These are phyloP conservation scores for Leishmania braziliensis DNA, from an alignment of 208 protist species.

Conservation along the genomic window DNA sequence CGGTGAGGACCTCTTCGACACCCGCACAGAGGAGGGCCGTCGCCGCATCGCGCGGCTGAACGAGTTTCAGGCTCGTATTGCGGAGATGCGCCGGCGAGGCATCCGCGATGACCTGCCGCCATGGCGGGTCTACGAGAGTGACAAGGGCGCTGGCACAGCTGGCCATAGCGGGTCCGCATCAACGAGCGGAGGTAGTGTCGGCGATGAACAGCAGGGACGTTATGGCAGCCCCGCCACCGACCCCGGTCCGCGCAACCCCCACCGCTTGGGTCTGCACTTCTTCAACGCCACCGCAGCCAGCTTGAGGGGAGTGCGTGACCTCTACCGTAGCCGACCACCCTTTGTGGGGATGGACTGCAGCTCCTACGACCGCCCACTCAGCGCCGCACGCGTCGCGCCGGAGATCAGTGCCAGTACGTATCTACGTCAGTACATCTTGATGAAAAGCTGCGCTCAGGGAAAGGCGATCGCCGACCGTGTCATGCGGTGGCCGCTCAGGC, in stretches of 20 bases:
- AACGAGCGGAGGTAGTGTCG: background rate
- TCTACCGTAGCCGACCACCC: conserved; percentile 27
- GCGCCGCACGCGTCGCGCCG: conserved; percentile 26
- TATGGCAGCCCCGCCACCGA: background rate
- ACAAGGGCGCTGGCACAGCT: background rate
- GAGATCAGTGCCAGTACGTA: conserved; percentile 30
- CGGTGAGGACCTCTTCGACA: conserved; percentile 32
- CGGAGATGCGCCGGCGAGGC: conserved; percentile 22
- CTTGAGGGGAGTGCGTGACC: conserved; percentile 27
- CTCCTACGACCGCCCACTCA: conserved; percentile 38
- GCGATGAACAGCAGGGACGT: background rate
- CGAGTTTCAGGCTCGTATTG: conserved; percentile 12
- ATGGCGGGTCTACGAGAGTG: conserved; percentile 15
- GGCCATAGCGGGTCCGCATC: background rate
- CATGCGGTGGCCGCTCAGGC: conserved; percentile 22
- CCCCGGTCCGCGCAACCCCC: conserved; percentile 4
- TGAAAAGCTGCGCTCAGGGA: conserved; percentile 43
- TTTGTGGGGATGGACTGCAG: conserved; percentile 57
- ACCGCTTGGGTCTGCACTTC: conserved; percentile 17
- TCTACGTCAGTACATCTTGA: conserved; percentile 46
- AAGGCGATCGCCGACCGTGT: conserved; percentile 44
- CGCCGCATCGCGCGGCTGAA: conserved; percentile 13
- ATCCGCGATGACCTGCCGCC: conserved; percentile 27
- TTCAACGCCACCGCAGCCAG: conserved; percentile 7
- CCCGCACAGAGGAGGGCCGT: conserved; percentile 27